Base-by-base conservation (phyloP, 805 yeast genomes). In the Ogataea henricii region DNA sequence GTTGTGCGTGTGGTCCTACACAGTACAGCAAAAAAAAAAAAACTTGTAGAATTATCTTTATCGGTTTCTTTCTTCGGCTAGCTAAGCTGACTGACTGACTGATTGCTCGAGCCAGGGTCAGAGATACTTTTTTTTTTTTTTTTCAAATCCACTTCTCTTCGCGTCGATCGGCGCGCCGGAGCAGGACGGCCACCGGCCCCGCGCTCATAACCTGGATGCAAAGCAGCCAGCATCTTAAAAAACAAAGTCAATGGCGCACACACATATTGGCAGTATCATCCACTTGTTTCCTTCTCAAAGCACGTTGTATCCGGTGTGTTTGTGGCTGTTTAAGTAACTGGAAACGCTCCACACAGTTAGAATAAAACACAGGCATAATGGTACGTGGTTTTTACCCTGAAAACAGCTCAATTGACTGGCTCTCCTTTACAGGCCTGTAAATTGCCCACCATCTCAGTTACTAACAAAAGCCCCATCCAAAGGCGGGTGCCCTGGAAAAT, bases 401-500 rank as follows among this genome's bases (percentile, higher is more conserved):
- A 16, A 14, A 16, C 21, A 22, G 29, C 22, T 21, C 26, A 36
- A 36, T 36, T 36, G 29, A 14, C 27, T 12, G n/a, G 29, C 17
- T 21, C 13, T 6, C 26, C 10, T 27, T 14, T 17, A 30, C n/a
- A 30, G 18, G 9, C 17, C n/a, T 30, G 34, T n/a, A 30, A 27
- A 7, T 13, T 17, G 20, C 10, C 33, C 10, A 14, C 26, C 6
- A 17, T 3, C 22, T 18, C n/a, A 4, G 7, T 37, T 16, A 27
- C 42, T 29, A 22, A 47, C 51, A 30, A 26, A 21, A 35, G 4
- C 27, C 20, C 9, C 13, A 23, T 23, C 1, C 17, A 21, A 37
- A 61, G 97, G 97, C 97, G 70, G 97, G 97, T 73, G 96, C 96
- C 65, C 70, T 92, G 65, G 97, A 92, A 73, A 90, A 88, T 72